Base-by-base conservation (phyloP, 208 protist species). In the Blastocrithidia nonstop region DNA sequence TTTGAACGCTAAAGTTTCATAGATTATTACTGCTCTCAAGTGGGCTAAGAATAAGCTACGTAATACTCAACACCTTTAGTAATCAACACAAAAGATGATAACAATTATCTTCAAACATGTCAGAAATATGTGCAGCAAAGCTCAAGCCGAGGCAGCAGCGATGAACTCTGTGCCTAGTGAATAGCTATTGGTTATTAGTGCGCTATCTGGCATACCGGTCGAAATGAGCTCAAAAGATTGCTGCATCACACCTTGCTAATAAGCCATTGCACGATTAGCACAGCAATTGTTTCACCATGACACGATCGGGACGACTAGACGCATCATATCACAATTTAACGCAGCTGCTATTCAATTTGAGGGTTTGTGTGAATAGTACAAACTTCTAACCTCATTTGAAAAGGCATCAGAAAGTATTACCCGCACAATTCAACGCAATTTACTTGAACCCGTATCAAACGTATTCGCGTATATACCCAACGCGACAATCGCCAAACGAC, bases 271-370 rank as follows among this genome's bases (percentile, higher is more conserved):
- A 13, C 49, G 46, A 29, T 38, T 89, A 2, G 67, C 66, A 1
- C 47, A 46, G 17, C 54, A 70, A 17, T 60, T 88, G 27, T 70
- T 82, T 24, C 54, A 51, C 36, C 59, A 63, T 33, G 73, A 66
- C 42, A 66, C 49, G 6, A 77, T 84, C 44, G 69, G 75, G n/a
- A 62, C 67, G 25, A 72, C 72, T 3, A 71, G 62, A 32, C 66
- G 66, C 27, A 24, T 82, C 6, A 57, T 77, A n/a, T 61, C 64
- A 20, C 68, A 84, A 46, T 89, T 70, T 58, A 72, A 69, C 59
- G 62, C 66, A 32, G 65, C 69, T 3, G 69, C 64, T 2, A 46
- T 33, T 31, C 54, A 76, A 26, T 68, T 83, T 42, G 56, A 83
- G 16, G 40, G 29, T 32, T 54, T 79, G 38, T 82, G 71, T 53